Base-by-base conservation (phyloP, 2,329 filamentous ascomycete genomes). In the Talaromyces sp. region DNA sequence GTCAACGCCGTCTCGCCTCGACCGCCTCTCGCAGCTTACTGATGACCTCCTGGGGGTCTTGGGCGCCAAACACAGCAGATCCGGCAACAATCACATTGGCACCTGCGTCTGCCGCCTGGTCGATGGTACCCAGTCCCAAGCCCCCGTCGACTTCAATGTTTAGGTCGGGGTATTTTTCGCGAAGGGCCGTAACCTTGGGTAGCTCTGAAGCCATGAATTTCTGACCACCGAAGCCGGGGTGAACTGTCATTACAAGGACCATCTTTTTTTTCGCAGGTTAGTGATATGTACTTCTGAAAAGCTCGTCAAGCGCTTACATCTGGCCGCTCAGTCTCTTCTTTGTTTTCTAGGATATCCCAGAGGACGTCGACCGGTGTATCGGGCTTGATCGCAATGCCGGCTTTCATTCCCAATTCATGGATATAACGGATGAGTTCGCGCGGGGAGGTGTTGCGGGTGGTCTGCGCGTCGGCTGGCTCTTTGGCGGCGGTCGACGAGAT, bases 81-180 rank as follows among this genome's bases (percentile, higher is more conserved):
- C 94, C 94, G 11, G 94, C 93, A 56, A 99, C 94, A 70, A 99
- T 99, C 60, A 99, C 94, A 70, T 99, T 99, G 59, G 94, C 94
- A 35, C 94, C 94, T 0, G 94, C 94, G 62, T 96, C 91, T 0
- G 94, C 94, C 8, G 94, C 94, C 72, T 93, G 89, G 69, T 94
- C 92, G 67, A 99, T 94, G 0, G 94, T 99, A 65, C 86, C 85
- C 58, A 91, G 87, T 1, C 91, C 92, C 51, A 99, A 77, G 3
- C 94, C 94, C 57, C 94, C 94, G 74, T 99, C 94, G 46, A 99
- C 93, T 78, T 99, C 94, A 69, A 99, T 99, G 78, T 97, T 94
- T 63, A 99, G 79, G 6, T 96, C 84, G 2, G 94, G 93, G 74
- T 97, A 99, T 70, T 85, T 86, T 72, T 88, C 80, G 62, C 94